Base-by-base conservation (phyloP, 2,329 filamentous ascomycete genomes). In the Epichloe baconii region DNA sequence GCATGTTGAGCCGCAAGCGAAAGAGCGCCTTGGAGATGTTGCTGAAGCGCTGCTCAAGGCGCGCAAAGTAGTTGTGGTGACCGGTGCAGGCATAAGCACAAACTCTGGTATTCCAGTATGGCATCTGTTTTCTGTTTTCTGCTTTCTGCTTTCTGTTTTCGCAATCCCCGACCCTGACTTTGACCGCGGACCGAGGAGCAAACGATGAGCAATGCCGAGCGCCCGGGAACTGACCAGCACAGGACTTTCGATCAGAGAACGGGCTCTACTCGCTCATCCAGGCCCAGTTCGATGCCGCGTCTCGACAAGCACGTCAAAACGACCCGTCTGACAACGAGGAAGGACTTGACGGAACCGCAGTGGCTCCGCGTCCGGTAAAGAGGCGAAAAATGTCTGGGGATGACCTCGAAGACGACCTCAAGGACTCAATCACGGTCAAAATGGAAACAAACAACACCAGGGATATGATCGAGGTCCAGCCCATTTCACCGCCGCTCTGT, bases 211-310 rank as follows among this genome's bases (percentile, higher is more conserved):
- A 19, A 19, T 12, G 19, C 12, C 17, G 19, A 46, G 31, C 47
- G 17, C 44, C 21, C 36, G 19, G 49, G 42, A 38, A 42, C 57
- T 63, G 49, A 60, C 54, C 45, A 19, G 2, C 21, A 3, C 55
- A 85, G 82, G 83, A 86, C 57, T 86, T 86, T 56, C 82, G 83
- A 41, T 86, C 82, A 2, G 78, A 85, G 60, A 80, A 86, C 63
- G 83, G 83, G 2, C 73, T 87, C 1, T 87, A 87, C 64, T 83
- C 83, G 11, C 69, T 86, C 45, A 85, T 87, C 14, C 83, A 86
- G 64, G 75, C 79, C 15, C 79, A 83, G 57, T 82, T 82, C 58
- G 78, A 84, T 55, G 72, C 75, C 38, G 73, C 73, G 47, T 67
- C 71, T 57, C 68, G 61, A 58, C 63, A 68, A 48, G 56, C 56